Conservation (phyloP, 495 filamentous ascomycete species). For the Tuber umbilicatum region DNA sequence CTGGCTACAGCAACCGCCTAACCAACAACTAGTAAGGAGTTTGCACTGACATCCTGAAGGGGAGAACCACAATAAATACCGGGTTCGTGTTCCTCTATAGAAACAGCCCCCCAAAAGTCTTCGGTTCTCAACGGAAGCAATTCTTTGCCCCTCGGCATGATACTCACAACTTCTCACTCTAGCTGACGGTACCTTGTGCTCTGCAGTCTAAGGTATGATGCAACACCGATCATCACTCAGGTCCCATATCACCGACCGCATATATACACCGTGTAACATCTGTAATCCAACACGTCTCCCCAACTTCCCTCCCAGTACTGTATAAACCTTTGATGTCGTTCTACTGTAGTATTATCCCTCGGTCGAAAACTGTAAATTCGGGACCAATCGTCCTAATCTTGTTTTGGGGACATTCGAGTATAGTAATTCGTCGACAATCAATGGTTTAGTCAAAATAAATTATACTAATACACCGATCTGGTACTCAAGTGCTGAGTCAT, state of each 20-base stretch:
- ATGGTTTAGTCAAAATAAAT: too few relatives aligned
- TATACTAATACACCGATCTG: too few relatives aligned
- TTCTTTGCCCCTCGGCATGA: background rate
- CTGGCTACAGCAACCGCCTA: background rate
- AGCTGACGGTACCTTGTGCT: background rate
- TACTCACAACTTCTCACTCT: background rate
- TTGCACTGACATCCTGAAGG: background rate
- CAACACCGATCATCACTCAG: background rate
- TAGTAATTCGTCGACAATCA: too few relatives aligned
- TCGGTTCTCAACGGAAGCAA: background rate
- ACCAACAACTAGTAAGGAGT: background rate
- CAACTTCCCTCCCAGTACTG: background rate
- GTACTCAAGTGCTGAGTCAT: too few relatives aligned
- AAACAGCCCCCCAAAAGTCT: background rate
- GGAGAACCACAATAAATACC: background rate
- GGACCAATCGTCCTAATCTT: too few relatives aligned
- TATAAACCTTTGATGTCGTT: background rate
- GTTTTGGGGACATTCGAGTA: too few relatives aligned
- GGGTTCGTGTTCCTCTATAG: background rate
- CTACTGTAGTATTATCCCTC: background rate
- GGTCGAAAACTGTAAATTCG: too few relatives aligned
- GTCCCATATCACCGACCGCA: background rate
- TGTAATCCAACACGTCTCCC: background rate
- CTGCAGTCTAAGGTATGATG: background rate
- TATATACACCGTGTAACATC: background rate